These are phyloP conservation scores for Heliamphora pulchella DNA, from an alignment of 179 eudicot genomes.

Conservation along the genomic window DNA sequence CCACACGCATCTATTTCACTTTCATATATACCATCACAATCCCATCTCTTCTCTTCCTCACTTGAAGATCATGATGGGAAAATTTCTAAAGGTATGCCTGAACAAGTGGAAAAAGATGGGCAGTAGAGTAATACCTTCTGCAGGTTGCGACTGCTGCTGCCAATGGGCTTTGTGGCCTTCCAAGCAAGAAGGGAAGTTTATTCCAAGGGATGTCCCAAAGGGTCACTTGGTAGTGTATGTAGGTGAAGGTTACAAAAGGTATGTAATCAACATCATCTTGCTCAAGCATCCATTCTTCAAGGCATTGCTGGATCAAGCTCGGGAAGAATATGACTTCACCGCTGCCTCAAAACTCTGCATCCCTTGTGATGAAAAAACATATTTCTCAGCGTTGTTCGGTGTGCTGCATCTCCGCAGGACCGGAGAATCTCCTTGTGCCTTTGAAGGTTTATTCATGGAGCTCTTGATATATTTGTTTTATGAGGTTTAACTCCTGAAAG, in stretches of 20 bases:
- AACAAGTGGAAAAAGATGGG: conserved; percentile 31
- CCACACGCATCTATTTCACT: conserved; percentile 3
- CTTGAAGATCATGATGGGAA: conserved; percentile 24
- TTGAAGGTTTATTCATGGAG: conserved; percentile 9
- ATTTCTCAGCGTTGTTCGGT: conserved; percentile 36
- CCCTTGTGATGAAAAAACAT: conserved; percentile 50
- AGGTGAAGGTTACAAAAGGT: conserved; percentile 41
- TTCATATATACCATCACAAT: conserved; percentile 11
- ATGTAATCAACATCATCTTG: conserved; percentile 42
- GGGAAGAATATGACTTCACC: conserved; percentile 40
- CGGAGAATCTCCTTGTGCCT: conserved; percentile 22
- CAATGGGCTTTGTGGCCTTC: conserved; percentile 30
- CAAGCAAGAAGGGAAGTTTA: conserved; percentile 28
- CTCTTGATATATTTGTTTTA: conserved; percentile 4
- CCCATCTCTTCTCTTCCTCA: background rate
- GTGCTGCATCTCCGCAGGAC: conserved; percentile 28
- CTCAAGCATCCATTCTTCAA: conserved; percentile 49
- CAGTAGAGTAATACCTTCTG: conserved; percentile 22
- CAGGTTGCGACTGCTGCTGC: conserved; percentile 20
- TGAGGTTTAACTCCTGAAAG: background rate
- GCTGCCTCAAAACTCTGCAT: conserved; percentile 42
- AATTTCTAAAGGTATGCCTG: conserved; percentile 25
- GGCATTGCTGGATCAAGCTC: conserved; percentile 52
- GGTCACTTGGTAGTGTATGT: conserved; percentile 62
- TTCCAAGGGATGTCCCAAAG: conserved; percentile 58